Percentiles rank a stretch among this genome's conserved stretches.
Conservation (phyloP, 1,284 basidiomycete species). For the Cryptococcus sp. region DNA sequence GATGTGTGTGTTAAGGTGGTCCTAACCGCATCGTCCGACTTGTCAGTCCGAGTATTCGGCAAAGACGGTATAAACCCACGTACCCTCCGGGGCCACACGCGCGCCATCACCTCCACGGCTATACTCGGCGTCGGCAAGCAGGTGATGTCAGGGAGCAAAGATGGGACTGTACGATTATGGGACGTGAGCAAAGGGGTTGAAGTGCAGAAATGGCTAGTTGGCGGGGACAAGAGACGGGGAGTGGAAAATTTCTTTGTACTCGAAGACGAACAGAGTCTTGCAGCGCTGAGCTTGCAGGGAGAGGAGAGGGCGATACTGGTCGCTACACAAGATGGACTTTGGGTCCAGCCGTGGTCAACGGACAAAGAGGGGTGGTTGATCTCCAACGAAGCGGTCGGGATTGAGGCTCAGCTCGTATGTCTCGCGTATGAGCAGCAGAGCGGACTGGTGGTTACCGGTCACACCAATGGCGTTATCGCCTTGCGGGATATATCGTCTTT, state of each 20-base stretch:
- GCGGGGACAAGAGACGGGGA: constrained; percentile 30
- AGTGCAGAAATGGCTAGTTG: constrained; percentile 52
- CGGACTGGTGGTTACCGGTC: constrained; percentile 64
- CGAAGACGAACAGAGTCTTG: constrained; percentile 32
- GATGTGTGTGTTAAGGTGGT: constrained; percentile 43
- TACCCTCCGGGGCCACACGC: constrained; percentile 68
- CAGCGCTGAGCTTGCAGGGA: constrained; percentile 25
- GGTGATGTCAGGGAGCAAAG: constrained; percentile 63
- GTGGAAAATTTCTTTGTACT: constrained; percentile 38
- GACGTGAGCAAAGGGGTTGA: constrained; percentile 64
- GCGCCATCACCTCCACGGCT: constrained; percentile 59
- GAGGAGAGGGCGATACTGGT: constrained; percentile 51
- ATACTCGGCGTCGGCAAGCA: constrained; percentile 68
- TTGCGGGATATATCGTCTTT: constrained; percentile 62
- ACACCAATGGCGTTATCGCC: constrained; percentile 62
- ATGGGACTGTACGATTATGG: constrained; percentile 73
- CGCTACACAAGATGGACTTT: constrained; percentile 62
- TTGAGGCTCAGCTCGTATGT: constrained; percentile 58
- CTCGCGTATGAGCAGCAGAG: constrained; percentile 57
- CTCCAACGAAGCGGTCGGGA: not conserved
- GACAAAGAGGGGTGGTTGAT: constrained; percentile 18
- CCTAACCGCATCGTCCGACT: constrained; percentile 53
- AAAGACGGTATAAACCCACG: constrained; percentile 56
- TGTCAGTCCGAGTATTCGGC: constrained; percentile 53
- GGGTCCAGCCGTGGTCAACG: constrained; percentile 24